A percentile compares a stretch with the other conserved stretches of the same genome.
phyloP scores from a whole-genome alignment of 1,284 basidiomycete species.

The Pisolithus thermaeus region DNA sequence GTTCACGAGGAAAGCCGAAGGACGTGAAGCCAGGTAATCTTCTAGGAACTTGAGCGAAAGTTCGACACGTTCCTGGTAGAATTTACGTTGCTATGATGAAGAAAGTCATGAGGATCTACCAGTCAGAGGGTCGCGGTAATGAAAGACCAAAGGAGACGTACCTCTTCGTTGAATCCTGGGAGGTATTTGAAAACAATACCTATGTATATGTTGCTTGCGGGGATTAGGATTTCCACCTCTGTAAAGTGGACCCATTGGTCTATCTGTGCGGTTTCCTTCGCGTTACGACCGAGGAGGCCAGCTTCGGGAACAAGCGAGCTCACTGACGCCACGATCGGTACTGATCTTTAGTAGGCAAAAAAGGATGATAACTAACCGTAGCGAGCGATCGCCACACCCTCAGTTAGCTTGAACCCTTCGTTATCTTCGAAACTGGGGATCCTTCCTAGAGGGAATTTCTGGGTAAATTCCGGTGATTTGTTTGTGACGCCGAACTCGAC shows the following conservation, averaged over 20 bases:
- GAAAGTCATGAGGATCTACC: no score
- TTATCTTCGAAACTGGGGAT: conserved; percentile 45
- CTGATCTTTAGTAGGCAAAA: not conserved
- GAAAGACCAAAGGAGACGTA: not conserved
- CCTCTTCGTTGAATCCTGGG: not conserved
- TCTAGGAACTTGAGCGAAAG: conserved; percentile 37
- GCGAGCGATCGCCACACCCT: conserved; percentile 49
- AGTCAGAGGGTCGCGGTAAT: not conserved
- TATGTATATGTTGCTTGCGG: not conserved
- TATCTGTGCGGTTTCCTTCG: conserved; percentile 40
- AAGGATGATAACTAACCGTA: conserved; percentile 41
- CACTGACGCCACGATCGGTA: conserved; percentile 26
- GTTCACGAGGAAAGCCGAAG: conserved; percentile 42
- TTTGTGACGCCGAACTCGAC: conserved; percentile 21
- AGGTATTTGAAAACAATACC: not conserved
- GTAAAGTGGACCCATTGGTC: conserved; percentile 46
- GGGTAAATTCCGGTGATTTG: conserved; percentile 36
- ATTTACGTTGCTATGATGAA: conserved; percentile 24
- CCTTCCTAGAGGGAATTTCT: conserved; percentile 40
- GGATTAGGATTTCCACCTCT: conserved; percentile 37
- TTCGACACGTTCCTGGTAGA: conserved; percentile 16
- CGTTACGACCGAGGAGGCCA: conserved; percentile 39
- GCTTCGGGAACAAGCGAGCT: conserved; percentile 40
- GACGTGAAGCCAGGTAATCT: conserved; percentile 40
- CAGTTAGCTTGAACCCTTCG: conserved; percentile 44